Conservation (phyloP, 768 basidiomycete genomes). For the Boletus subparvulus region DNA sequence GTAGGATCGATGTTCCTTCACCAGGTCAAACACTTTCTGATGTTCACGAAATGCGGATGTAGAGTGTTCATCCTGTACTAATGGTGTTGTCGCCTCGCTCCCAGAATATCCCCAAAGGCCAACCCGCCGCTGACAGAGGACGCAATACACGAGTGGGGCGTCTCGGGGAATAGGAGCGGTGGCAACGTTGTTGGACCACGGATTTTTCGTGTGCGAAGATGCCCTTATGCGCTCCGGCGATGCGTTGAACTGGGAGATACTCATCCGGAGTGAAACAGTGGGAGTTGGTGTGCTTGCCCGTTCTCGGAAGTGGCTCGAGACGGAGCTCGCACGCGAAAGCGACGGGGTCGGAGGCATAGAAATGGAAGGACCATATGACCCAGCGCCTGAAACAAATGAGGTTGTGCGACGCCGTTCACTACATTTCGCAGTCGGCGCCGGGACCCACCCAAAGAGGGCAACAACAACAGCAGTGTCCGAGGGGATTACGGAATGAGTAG, state of each 20-base stretch:
- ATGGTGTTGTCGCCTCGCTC: constrained; percentile 8
- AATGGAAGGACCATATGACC: constrained; percentile 29
- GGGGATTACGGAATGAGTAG: constrained; percentile 19
- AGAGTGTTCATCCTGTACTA: constrained; percentile 11
- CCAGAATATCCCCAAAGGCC: constrained; percentile 73
- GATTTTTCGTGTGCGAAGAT: constrained; percentile 8
- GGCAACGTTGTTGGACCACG: background rate
- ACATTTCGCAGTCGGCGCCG: constrained; percentile 30
- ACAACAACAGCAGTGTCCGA: constrained; percentile 42
- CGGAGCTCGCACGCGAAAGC: constrained; percentile 34
- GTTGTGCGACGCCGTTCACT: constrained; percentile 11
- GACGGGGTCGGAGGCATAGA: constrained; percentile 33
- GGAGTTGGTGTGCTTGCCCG: constrained; percentile 23
- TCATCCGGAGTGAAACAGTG: constrained; percentile 21
- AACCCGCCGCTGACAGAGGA: constrained; percentile 73
- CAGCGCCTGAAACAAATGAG: constrained; percentile 27
- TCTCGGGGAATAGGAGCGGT: constrained; percentile 32
- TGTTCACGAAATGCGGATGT: constrained; percentile 23
- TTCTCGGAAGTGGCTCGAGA: constrained; percentile 22
- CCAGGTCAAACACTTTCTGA: constrained; percentile 61
- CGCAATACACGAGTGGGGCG: constrained; percentile 58
- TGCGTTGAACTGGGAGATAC: constrained; percentile 14
- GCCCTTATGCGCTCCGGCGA: constrained; percentile 16
- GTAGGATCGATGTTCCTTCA: constrained; percentile 82
- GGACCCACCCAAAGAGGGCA: constrained; percentile 51